phyloP scores from a whole-genome alignment of 192 early-diverging fungal genomes.

The Coemansia sp. region DNA sequence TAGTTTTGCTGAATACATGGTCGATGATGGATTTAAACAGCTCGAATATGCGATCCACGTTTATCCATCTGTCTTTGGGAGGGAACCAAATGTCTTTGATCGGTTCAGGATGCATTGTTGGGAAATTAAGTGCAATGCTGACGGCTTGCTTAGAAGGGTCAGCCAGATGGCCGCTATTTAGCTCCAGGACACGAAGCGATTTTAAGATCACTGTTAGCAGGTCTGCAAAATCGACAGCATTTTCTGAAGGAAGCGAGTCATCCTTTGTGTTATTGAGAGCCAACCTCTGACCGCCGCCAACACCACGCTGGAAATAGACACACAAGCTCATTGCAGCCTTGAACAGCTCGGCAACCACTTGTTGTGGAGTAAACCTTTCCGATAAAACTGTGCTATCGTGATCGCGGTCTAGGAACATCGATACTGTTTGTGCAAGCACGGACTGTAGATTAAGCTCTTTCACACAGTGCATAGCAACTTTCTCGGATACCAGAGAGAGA shows the following conservation, averaged over 20 bases:
- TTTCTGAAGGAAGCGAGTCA: slow-evolving; percentile 27
- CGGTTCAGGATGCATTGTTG: slow-evolving; percentile 15
- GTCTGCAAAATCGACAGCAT: slow-evolving; percentile 16
- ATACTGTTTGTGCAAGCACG: slow-evolving; percentile 11
- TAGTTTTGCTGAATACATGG: slow-evolving; percentile 1
- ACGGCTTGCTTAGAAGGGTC: slow-evolving; percentile 35
- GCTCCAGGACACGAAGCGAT: slow-evolving; percentile 5
- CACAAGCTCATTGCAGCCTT: slow-evolving; percentile 46
- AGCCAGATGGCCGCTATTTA: slow-evolving; percentile 17
- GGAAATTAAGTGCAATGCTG: slow-evolving; percentile 37
- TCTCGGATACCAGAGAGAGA: slow-evolving; percentile 16
- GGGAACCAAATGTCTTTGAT: slow-evolving; percentile 35
- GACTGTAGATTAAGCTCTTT: slow-evolving; percentile 18
- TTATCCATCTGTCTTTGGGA: slow-evolving; percentile 1
- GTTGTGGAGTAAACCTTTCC: slow-evolving; percentile 24
- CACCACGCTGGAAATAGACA: slow-evolving; percentile 17
- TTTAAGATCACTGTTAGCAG: slow-evolving; percentile 25
- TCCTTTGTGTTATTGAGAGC: neutral
- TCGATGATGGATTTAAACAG: slow-evolving; percentile 15
- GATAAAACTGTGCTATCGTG: neutral
- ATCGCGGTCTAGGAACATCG: slow-evolving; percentile 1
- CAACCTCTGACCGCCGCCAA: neutral
- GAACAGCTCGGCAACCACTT: slow-evolving; percentile 36
- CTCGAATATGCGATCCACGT: slow-evolving; percentile 13
- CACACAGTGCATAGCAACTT: slow-evolving; percentile 17